Evolutionary conservation across 192 early-diverging fungal genomes (phyloP).

Genomic region (Entrophospora sp.): DNA sequence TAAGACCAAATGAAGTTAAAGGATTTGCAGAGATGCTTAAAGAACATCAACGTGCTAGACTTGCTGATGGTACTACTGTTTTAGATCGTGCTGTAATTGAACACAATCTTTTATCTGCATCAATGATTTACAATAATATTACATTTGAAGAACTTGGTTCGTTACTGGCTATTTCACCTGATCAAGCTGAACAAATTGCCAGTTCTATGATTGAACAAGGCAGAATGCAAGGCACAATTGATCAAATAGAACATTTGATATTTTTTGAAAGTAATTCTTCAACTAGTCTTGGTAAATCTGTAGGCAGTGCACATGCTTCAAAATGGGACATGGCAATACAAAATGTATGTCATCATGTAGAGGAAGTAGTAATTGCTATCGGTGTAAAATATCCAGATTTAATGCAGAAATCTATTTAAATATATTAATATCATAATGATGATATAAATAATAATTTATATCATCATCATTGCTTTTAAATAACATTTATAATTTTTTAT

Average conservation of each 20-base stretch:
- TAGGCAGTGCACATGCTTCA: conserved; percentile 22
- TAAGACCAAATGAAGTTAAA: conserved; percentile 67
- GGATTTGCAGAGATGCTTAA: conserved; percentile 67
- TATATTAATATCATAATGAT: too few relatives aligned
- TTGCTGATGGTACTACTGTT: conserved; percentile 70
- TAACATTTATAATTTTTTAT: too few relatives aligned
- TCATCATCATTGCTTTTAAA: too few relatives aligned
- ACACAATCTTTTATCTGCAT: conserved; percentile 85
- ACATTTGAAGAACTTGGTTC: conserved; percentile 76
- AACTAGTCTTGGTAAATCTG: conserved; percentile 14
- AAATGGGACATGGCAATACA: conserved; percentile 51
- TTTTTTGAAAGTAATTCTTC: conserved; percentile 63
- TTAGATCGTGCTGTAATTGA: conserved; percentile 90
- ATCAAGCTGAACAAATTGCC: conserved; percentile 80
- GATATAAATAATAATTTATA: too few relatives aligned
- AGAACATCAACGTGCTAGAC: conserved; percentile 66
- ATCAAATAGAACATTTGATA: conserved; percentile 82
- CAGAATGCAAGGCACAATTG: conserved; percentile 79
- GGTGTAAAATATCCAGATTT: conserved; percentile 38
- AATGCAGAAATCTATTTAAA: neutral
- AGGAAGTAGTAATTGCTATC: conserved; percentile 43
- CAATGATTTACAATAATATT: conserved; percentile 89
- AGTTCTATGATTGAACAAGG: conserved; percentile 87
- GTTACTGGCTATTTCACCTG: conserved; percentile 63
- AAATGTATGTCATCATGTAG: conserved; percentile 48